Conservation (phyloP, 2,329 filamentous ascomycete species). For the Diplodia intermedia region DNA sequence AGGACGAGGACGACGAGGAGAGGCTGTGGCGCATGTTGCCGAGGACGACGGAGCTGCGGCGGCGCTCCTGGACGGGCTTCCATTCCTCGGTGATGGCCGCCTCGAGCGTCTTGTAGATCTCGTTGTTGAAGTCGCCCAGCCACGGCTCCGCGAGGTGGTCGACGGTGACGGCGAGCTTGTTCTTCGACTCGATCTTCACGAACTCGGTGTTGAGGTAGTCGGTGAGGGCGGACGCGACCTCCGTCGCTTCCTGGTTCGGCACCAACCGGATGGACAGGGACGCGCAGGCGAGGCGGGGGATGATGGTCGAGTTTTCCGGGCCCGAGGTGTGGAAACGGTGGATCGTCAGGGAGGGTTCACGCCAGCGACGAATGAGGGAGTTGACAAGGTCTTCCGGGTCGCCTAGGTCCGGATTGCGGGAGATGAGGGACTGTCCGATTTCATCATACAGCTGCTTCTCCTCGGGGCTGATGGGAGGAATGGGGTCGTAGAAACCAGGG, state of each 20-base stretch:
- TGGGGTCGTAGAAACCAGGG: constrained; percentile 85
- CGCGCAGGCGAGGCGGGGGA: constrained; percentile 86
- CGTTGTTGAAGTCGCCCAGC: constrained; percentile 89
- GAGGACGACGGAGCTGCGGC: constrained; percentile 37
- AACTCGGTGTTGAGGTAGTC: constrained; percentile 76
- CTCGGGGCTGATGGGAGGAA: constrained; percentile 74
- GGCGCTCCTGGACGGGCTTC: constrained; percentile 62
- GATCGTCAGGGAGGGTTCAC: constrained; percentile 91
- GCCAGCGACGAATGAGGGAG: constrained; percentile 91
- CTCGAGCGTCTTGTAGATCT: constrained; percentile 89
- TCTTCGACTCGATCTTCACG: constrained; percentile 75
- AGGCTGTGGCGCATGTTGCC: no score
- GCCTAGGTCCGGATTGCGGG: constrained; percentile 70
- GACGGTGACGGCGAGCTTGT: constrained; percentile 79
- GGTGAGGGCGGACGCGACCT: constrained; percentile 72
- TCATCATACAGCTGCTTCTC: constrained; percentile 84
- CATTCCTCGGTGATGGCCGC: constrained; percentile 84
- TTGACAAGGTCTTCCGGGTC: constrained; percentile 75
- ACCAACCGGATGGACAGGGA: constrained; percentile 90
- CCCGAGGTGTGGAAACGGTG: constrained; percentile 93
- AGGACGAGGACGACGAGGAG: no score
- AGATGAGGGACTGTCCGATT: constrained; percentile 78
- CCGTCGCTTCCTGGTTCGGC: constrained; percentile 85
- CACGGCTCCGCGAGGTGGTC: constrained; percentile 95
- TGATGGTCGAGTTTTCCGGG: constrained; percentile 84